These are phyloP conservation scores for Penicillium decumbens DNA, from an alignment of 2,329 filamentous ascomycete genomes.

Conservation along the genomic window DNA sequence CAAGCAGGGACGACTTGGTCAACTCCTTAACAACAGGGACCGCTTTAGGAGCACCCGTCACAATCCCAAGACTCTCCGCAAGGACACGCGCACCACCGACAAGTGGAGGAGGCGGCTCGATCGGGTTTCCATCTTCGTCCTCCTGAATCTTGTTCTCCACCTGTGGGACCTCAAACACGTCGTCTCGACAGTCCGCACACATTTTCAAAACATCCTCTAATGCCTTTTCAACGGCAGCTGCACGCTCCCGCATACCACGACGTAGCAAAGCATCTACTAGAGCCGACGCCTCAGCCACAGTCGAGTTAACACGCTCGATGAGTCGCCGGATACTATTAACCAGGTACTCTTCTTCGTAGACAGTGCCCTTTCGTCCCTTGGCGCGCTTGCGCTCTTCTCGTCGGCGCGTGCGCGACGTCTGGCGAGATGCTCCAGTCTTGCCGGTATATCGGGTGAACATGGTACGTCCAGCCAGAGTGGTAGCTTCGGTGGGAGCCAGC, in stretches of 20 bases:
- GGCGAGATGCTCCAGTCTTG: slow-evolving; percentile 56
- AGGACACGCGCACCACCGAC: slow-evolving; percentile 35
- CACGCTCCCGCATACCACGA: slow-evolving; percentile 81
- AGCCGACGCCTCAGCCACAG: slow-evolving; percentile 66
- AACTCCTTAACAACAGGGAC: slow-evolving; percentile 51
- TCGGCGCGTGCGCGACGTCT: slow-evolving; percentile 80
- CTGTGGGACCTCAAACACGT: slow-evolving; percentile 58
- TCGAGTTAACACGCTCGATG: slow-evolving; percentile 72
- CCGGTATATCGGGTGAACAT: slow-evolving; percentile 92
- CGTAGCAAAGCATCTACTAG: slow-evolving; percentile 73
- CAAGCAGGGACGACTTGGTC: slow-evolving; percentile 38
- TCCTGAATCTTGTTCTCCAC: slow-evolving; percentile 4
- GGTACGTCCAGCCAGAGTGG: slow-evolving; percentile 70
- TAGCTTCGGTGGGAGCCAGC: slow-evolving; percentile 76
- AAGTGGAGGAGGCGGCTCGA: slow-evolving; percentile 25
- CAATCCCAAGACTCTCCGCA: slow-evolving; percentile 39
- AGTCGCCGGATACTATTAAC: slow-evolving; percentile 80
- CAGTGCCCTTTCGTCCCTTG: slow-evolving; percentile 87
- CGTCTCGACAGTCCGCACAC: slow-evolving; percentile 61
- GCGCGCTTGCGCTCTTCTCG: slow-evolving; percentile 94
- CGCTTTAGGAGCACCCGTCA: slow-evolving; percentile 35
- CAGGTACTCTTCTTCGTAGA: slow-evolving; percentile 97
- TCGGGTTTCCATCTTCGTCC: slow-evolving; percentile 19
- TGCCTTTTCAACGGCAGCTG: slow-evolving; percentile 67
- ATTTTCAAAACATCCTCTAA: slow-evolving; percentile 69